These are phyloP conservation scores for Podaxis sp. DNA, from an alignment of 768 basidiomycete species.

Conservation along the genomic window DNA sequence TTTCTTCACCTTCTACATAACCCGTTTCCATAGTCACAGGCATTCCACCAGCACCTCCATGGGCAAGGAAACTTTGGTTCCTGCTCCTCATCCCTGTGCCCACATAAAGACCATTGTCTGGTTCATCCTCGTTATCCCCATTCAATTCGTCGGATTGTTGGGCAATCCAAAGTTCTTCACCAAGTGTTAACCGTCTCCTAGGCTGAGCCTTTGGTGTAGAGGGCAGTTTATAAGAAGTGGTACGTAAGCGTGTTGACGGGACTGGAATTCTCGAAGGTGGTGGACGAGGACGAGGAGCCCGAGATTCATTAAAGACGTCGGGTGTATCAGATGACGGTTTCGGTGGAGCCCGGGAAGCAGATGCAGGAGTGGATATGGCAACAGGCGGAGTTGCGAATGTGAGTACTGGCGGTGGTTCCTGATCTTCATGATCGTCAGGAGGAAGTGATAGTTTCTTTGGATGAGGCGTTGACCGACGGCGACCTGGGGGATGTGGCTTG, in stretches of 20 bases:
- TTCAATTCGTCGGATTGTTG: constrained; percentile 19
- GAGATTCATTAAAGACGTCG: background rate
- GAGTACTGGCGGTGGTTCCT: constrained; percentile 7
- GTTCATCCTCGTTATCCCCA: constrained; percentile 32
- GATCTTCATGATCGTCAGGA: constrained; percentile 21
- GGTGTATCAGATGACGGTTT: background rate
- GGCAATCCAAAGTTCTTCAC: constrained; percentile 60
- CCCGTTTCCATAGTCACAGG: constrained; percentile 72
- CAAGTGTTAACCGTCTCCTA: constrained; percentile 48
- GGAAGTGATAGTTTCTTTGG: constrained; percentile 24
- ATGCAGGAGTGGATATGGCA: constrained; percentile 11
- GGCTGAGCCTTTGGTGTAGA: constrained; percentile 17
- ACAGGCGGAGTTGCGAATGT: constrained; percentile 2
- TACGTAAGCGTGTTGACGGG: constrained; percentile 6
- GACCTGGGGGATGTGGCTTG: constrained; percentile 53
- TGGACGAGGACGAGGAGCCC: background rate
- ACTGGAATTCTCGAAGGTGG: constrained; percentile 11
- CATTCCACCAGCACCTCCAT: constrained; percentile 67
- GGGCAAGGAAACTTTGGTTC: constrained; percentile 60
- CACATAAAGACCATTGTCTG: constrained; percentile 45
- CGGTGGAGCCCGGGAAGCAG: background rate
- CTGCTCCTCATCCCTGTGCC: constrained; percentile 54
- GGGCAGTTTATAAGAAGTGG: constrained; percentile 11
- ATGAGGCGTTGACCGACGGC: constrained; percentile 27
- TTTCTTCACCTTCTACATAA: constrained; percentile 47